Base-by-base conservation (phyloP, 352 stramenopile genomes). In the Phytophthora sp. region DNA sequence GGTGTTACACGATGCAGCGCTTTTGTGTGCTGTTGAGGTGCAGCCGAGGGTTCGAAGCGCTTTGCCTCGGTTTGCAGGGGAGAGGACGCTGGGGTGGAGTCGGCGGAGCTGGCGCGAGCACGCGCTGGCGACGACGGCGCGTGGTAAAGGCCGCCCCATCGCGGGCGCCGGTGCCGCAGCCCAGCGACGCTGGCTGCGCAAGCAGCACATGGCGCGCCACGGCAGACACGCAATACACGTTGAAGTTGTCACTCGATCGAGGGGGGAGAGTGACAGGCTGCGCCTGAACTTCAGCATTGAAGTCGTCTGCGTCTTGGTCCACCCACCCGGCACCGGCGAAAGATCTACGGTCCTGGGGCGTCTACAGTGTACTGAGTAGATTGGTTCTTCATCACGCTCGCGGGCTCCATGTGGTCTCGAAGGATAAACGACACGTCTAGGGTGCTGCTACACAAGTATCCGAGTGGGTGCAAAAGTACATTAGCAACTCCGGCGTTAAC, bases 381-480 rank as follows among this genome's bases (percentile, higher is more conserved):
- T n/a, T n/a, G n/a, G n/a, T n/a, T n/a, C n/a, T n/a, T n/a, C n/a
- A n/a, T n/a, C n/a, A n/a, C n/a, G 6, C 20, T 42, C 17, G 23
- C 35, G 5, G 17, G 35, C 13, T 20, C 42, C 1, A 31, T 77
- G 1, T 74, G 59, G 43, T n/a, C n/a, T n/a, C n/a, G n/a, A n/a
- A n/a, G n/a, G n/a, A n/a, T n/a, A n/a, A n/a, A n/a, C n/a, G n/a
- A n/a, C n/a, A n/a, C n/a, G n/a, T n/a, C n/a, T n/a, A n/a, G n/a
- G n/a, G n/a, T n/a, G 72, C 78, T 37, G 32, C 69, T 2, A 54
- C 57, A 27, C 43, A 71, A 6, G 73, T 62, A 0, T 78, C 74
- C 44, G 18, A 76, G 48, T 82, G 73, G 69, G 63, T 75, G 10
- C 43, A 71, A 13, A 56, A 71, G 44, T 72, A 82, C 59, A 82